Evolutionary conservation across 768 basidiomycete genomes (phyloP).

Genomic region (Hericium coralloides): DNA sequence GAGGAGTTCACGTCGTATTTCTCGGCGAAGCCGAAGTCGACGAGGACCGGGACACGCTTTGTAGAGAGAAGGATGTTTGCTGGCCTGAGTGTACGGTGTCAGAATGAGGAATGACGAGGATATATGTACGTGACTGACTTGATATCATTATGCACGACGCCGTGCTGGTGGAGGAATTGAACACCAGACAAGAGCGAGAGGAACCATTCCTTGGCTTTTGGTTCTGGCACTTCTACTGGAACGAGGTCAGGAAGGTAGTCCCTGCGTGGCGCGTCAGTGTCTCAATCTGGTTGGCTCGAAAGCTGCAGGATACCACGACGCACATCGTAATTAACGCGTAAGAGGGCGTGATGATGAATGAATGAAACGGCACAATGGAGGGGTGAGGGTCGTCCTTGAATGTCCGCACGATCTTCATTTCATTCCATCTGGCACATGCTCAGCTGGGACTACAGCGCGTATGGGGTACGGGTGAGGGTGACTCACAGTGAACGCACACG

Average conservation of each 20-base stretch:
- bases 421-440: slow-evolving; percentile 68
- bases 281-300: background rate
- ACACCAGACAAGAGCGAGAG: slow-evolving; percentile 72
- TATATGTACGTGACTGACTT: slow-evolving; percentile 46
- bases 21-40: slow-evolving; percentile 96
- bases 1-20: slow-evolving; percentile 58
- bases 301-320: slow-evolving; percentile 23
- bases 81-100: slow-evolving; percentile 39
- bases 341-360: slow-evolving; percentile 87
- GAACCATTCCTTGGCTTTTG: slow-evolving; percentile 75
- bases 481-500: slow-evolving; percentile 81
- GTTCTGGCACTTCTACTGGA: slow-evolving; percentile 81
- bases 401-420: slow-evolving; percentile 90
- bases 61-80: slow-evolving; percentile 86
- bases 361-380: slow-evolving; percentile 86
- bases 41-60: slow-evolving; percentile 75
- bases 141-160: slow-evolving; percentile 90
- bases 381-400: slow-evolving; percentile 85
- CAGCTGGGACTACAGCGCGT: background rate
- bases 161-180: slow-evolving; percentile 74
- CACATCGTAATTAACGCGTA: slow-evolving; percentile 92
- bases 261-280: slow-evolving; percentile 35
- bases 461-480: background rate
- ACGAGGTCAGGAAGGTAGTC: slow-evolving; percentile 78
- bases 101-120: slow-evolving; percentile 3